Evolutionary conservation across 2,329 filamentous ascomycete genomes (phyloP), one percentile per base, ranked within the genome.

Genomic region (Emmonsiellopsis sp.): DNA sequence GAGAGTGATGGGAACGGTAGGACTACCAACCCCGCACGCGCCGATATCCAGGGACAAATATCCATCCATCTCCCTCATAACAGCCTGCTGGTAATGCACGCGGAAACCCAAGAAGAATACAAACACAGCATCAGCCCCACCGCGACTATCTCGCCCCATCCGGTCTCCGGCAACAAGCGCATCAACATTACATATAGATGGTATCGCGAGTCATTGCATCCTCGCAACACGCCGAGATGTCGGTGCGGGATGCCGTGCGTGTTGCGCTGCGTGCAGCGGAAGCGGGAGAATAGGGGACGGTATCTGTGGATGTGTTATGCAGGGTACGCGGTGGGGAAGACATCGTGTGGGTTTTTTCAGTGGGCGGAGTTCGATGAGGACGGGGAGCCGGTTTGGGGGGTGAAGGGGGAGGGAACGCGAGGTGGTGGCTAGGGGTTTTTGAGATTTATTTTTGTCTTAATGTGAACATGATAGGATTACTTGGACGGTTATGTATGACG

Each of bases 21-120:
- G 30, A 49, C 13, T 35, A 16, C 32, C 41, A 55, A 58, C 34
- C 57, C 30, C 51, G 49, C 56, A 9, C 64, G 65, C 10, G 74
- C 79, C 1, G 85, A 93, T 58, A 77, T 79, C 0, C 82, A 87
- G 63, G 92, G 91, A 3, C 91, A 95, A 66, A 92, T 97, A 55
- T 84, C 89, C 1, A 93, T 97, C 43, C 89, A 96, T 62, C 81
- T 97, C 0, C 92, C 92, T 0, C 93, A 97, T 69, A 97, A 97
- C 68, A 94, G 89, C 0, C 79, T 97, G 0, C 78, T 98, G 0
- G 78, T 97, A 8, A 97, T 98, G 93, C 91, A 97, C 64, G 91
- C 92, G 0, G 89, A 95, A 66, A 97, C 95, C 89, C 92, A 97
- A 65, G 92, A 97, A 65, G 85, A 87, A 65, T 97, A 90, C 90